phyloP scores from a whole-genome alignment of 371 early-diverging fungal species.

The Mortierella sp. region DNA sequence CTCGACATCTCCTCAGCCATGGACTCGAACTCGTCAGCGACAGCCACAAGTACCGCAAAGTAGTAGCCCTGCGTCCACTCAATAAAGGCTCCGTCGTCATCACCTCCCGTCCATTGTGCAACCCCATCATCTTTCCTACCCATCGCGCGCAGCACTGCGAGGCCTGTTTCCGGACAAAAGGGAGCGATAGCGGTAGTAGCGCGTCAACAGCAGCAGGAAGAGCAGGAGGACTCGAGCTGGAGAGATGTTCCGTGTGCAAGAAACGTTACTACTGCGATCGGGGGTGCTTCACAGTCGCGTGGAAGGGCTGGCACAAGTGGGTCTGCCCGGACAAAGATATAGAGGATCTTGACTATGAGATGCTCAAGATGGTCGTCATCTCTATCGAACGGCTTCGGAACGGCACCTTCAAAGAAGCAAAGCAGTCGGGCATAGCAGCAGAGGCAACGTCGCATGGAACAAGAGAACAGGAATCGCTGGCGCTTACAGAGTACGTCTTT shows the following conservation, averaged over 20 bases:
- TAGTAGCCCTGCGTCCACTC: conserved; percentile 36
- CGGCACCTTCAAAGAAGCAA: conserved; percentile 29
- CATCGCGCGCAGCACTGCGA: conserved; percentile 54
- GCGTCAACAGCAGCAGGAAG: neutral
- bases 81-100: conserved; percentile 37
- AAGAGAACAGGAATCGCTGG: conserved; percentile 21
- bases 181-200: neutral
- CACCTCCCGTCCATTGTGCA: conserved; percentile 50
- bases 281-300: conserved; percentile 44
- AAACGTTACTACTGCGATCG: conserved; percentile 49
- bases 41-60: conserved; percentile 46
- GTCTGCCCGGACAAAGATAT: conserved; percentile 41
- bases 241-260: conserved; percentile 54
- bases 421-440: conserved; percentile 6
- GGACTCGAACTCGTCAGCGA: conserved; percentile 44
- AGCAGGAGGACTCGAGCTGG: conserved; percentile 17
- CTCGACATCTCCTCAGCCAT: conserved; percentile 32
- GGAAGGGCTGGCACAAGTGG: conserved; percentile 57
- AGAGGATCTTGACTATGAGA: conserved; percentile 55
- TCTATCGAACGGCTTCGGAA: conserved; percentile 48
- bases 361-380: conserved; percentile 56
- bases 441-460: neutral
- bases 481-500: conserved; percentile 47
- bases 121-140: conserved; percentile 54
- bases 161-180: conserved; percentile 37